Evolutionary conservation across 768 basidiomycete species (phyloP).

Genomic region (Leccinum subgranulosum): DNA sequence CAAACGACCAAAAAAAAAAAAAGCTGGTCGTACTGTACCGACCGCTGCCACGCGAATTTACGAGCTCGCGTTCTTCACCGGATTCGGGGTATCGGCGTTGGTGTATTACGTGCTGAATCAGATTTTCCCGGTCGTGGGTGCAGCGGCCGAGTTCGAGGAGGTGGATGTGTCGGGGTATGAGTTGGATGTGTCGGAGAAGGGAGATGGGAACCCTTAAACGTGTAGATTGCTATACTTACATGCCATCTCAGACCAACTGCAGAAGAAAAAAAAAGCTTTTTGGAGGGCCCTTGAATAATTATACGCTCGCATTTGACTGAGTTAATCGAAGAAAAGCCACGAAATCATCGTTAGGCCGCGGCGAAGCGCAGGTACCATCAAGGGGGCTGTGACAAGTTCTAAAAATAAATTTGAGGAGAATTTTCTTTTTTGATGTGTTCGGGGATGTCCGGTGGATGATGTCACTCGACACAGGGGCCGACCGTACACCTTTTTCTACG

Average conservation of each 20-base stretch:
- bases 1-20: neutral
- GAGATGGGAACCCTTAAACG: neutral
- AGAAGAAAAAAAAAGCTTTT: too few relatives aligned
- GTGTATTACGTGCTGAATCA: conserved; percentile 60
- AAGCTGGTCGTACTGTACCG: conserved; percentile 59
- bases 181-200: neutral
- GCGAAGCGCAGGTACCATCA: too few relatives aligned
- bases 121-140: conserved; percentile 58
- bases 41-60: conserved; percentile 71
- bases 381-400: too few relatives aligned
- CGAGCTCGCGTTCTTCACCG: conserved; percentile 81
- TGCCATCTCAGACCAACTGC: neutral
- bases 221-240: neutral
- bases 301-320: neutral
- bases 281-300: too few relatives aligned
- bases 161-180: conserved; percentile 45
- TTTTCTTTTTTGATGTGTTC: conserved; percentile 19
- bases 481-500: neutral
- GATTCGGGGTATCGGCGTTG: conserved; percentile 65
- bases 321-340: neutral
- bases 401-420: neutral
- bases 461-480: conserved; percentile 16
- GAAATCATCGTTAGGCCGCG: too few relatives aligned
- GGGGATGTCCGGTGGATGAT: conserved; percentile 25
- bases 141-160: conserved; percentile 48